Percentiles rank a stretch among this genome's conserved stretches.
Evolutionary conservation across 2,329 filamentous ascomycete species (phyloP).

Genomic region (Monosporascus sp.): DNA sequence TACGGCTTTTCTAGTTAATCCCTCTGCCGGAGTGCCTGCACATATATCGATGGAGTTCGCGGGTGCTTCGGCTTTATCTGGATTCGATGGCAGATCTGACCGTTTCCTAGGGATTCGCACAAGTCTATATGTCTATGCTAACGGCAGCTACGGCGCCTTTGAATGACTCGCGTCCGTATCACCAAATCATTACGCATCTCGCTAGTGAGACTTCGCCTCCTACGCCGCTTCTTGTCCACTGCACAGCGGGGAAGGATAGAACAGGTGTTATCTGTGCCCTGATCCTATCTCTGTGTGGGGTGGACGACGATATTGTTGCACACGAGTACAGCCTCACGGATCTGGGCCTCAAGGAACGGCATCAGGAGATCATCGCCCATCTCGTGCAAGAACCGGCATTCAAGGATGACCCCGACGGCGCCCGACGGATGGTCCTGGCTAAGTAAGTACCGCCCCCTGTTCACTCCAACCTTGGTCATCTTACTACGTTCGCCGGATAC

Average conservation of each 20-base stretch:
- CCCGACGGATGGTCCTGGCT: constrained; percentile 39
- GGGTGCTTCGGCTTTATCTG: too few relatives aligned
- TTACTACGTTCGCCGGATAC: neutral
- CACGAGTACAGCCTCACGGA: constrained; percentile 59
- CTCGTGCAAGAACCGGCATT: constrained; percentile 45
- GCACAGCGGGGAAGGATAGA: constrained; percentile 64
- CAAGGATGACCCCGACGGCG: constrained; percentile 37
- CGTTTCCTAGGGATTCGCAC: constrained; percentile 9
- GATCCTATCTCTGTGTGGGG: constrained; percentile 52
- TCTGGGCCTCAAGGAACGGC: constrained; percentile 38
- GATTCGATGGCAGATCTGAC: neutral
- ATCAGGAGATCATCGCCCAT: constrained; percentile 32
- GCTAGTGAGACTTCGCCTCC: constrained; percentile 4
- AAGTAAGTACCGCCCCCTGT: constrained; percentile 26
- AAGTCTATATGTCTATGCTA: constrained; percentile 12
- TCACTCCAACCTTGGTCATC: neutral
- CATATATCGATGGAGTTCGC: too few relatives aligned
- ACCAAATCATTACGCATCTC: constrained; percentile 11
- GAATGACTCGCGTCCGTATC: constrained; percentile 9
- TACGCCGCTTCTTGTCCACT: constrained; percentile 56
- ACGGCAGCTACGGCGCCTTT: constrained; percentile 5
- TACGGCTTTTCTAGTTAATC: neutral
- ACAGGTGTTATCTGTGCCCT: constrained; percentile 61
- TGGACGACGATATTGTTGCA: constrained; percentile 46
- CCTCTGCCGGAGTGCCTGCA: too few relatives aligned